Percentiles rank a stretch among this genome's conserved stretches.
Conservation (phyloP, 2,329 filamentous ascomycete species). For the Pseudogymnoascus destructans region DNA sequence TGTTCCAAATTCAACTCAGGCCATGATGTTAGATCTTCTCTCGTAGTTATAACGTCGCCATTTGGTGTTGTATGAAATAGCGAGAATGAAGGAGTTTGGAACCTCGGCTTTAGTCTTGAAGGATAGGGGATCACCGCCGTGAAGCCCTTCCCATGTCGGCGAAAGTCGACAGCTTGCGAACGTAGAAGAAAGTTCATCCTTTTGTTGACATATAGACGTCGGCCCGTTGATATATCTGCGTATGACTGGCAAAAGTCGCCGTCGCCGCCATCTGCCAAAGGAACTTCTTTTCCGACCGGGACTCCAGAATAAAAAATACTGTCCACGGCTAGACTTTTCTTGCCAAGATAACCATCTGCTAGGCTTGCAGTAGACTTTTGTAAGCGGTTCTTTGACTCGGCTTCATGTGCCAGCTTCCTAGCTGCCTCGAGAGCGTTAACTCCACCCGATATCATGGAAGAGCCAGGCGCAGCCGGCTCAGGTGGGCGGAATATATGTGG, state of each 20-base stretch:
- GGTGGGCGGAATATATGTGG: background rate
- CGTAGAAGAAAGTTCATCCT: constrained; percentile 32
- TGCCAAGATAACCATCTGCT: constrained; percentile 28
- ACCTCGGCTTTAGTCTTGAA: constrained; percentile 16
- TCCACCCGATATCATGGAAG: background rate
- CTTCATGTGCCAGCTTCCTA: constrained; percentile 4
- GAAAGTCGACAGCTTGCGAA: constrained; percentile 13
- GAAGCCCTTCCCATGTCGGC: constrained; percentile 15
- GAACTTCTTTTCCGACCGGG: constrained; percentile 22
- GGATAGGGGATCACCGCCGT: constrained; percentile 23
- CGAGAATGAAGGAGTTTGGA: constrained; percentile 25
- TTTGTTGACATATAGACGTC: constrained; percentile 32
- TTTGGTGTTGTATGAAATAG: constrained; percentile 18
- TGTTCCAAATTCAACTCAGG: constrained; percentile 20
- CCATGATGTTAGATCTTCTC: constrained; percentile 23
- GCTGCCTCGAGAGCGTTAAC: background rate
- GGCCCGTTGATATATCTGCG: constrained; percentile 30
- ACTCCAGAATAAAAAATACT: constrained; percentile 30
- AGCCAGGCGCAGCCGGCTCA: background rate
- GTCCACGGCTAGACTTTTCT: constrained; percentile 27
- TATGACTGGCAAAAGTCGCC: constrained; percentile 17
- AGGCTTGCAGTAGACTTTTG: constrained; percentile 6
- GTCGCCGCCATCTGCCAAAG: constrained; percentile 20
- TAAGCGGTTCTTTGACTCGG: constrained; percentile 3
- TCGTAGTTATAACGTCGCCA: constrained; percentile 17